These are phyloP conservation scores for Trichothecium roseum DNA, from an alignment of 2,329 filamentous ascomycete species.

Conservation along the genomic window DNA sequence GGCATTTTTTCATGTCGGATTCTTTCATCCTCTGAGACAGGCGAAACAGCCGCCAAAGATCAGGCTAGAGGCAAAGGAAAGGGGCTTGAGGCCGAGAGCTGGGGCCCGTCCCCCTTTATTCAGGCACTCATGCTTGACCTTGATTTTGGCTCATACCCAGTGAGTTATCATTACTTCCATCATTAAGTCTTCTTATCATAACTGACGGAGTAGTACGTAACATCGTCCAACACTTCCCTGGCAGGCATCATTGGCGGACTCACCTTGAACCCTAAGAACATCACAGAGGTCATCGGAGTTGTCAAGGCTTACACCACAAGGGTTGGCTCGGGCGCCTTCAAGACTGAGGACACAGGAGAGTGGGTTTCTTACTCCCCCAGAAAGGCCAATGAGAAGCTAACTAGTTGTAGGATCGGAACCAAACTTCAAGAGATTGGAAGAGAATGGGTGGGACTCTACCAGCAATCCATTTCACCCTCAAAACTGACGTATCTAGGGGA, in stretches of 20 bases:
- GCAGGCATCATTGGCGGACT: slow-evolving; percentile 52
- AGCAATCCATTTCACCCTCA: slow-evolving; percentile 10
- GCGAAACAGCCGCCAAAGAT: no score
- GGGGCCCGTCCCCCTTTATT: slow-evolving; percentile 10
- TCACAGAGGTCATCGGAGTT: slow-evolving; percentile 51
- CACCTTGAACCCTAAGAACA: slow-evolving; percentile 47
- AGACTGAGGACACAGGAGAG: slow-evolving; percentile 44
- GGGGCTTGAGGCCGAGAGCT: slow-evolving; percentile 8
- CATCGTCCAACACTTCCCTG: slow-evolving; percentile 43
- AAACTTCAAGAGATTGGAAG: slow-evolving; percentile 35
- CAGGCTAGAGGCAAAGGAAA: slow-evolving; percentile 6
- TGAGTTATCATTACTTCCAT: slow-evolving; percentile 11
- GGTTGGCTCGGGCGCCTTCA: slow-evolving; percentile 55
- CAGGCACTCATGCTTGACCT: slow-evolving; percentile 54
- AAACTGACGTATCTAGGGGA: slow-evolving; percentile 19
- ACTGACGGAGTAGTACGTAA: slow-evolving; percentile 32
- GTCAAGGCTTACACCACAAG: slow-evolving; percentile 58
- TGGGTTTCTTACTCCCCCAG: slow-evolving; percentile 12
- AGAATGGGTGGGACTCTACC: slow-evolving; percentile 21
- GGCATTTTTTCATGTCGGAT: no score
- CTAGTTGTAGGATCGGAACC: slow-evolving; percentile 20
- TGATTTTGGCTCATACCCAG: slow-evolving; percentile 33
- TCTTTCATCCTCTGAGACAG: no score
- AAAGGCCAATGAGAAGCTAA: slow-evolving; percentile 9
- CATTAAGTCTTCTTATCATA: slow-evolving; percentile 7